phyloP scores from a whole-genome alignment of 1,139 yeast genomes.

The Geotrichum fermentans region DNA sequence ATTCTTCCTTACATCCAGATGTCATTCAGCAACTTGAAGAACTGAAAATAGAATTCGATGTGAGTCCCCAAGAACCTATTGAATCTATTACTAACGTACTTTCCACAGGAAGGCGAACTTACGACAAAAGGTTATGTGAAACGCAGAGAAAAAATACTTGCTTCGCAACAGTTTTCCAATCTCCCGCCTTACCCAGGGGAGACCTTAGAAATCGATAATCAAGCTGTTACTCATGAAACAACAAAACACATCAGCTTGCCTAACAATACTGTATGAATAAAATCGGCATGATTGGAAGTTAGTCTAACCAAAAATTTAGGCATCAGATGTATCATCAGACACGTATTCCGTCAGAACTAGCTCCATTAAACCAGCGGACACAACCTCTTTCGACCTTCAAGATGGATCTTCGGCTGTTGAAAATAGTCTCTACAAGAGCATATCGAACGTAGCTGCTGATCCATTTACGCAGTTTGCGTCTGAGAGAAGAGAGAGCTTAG shows the following conservation, averaged over 20 bases:
- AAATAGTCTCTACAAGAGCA: not conserved
- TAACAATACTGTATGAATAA: too few species aligned
- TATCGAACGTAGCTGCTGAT: not conserved
- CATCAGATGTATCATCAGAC: not conserved
- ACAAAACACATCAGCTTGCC: too few species aligned
- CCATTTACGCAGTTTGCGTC: not conserved
- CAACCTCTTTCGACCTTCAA: not conserved
- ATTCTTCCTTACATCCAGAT: conserved; percentile 38
- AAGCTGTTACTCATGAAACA: too few species aligned
- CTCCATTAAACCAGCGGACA: not conserved
- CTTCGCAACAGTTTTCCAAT: conserved; percentile 23
- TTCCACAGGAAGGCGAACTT: conserved; percentile 52
- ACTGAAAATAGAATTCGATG: conserved; percentile 45
- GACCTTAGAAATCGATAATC: not conserved
- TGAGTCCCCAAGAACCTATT: conserved; percentile 19
- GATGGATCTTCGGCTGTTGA: not conserved
- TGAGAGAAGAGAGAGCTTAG: not conserved
- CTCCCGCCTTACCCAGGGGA: conserved; percentile 8
- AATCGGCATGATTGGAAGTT: too few species aligned
- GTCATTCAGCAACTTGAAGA: conserved; percentile 40
- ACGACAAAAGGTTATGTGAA: conserved; percentile 63
- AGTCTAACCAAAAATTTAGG: not conserved
- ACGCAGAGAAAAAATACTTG: conserved; percentile 46
- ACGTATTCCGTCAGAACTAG: not conserved
- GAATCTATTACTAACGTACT: not conserved